These are phyloP conservation scores for Penicillium sp. DNA, from an alignment of 2,329 filamentous ascomycete genomes.

Conservation along the genomic window DNA sequence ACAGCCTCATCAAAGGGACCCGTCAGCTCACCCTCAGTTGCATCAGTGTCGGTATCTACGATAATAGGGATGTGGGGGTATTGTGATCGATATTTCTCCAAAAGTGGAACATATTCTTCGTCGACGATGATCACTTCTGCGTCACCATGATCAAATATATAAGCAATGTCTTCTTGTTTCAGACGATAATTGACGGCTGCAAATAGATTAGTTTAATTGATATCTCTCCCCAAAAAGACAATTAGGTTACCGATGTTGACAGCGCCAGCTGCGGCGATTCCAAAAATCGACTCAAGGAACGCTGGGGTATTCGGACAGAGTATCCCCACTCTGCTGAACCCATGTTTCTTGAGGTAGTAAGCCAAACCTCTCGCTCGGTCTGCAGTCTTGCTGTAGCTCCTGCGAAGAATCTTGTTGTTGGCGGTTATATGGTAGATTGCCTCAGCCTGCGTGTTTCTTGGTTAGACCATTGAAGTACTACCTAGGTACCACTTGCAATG, in stretches of 20 bases:
- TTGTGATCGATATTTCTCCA: constrained; percentile 63
- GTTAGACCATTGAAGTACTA: background rate
- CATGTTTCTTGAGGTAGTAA: constrained; percentile 77
- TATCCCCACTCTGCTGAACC: constrained; percentile 76
- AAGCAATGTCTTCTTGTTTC: constrained; percentile 80
- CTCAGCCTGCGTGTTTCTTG: constrained; percentile 53
- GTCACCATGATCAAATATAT: constrained; percentile 85
- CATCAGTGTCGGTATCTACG: constrained; percentile 82
- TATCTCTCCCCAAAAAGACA: constrained; percentile 30
- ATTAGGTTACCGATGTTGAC: constrained; percentile 62
- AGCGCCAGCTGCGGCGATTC: constrained; percentile 76
- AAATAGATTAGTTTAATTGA: background rate
- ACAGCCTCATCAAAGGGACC: constrained; percentile 84
- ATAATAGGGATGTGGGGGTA: constrained; percentile 69
- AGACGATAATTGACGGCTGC: constrained; percentile 68
- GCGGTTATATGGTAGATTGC: constrained; percentile 84
- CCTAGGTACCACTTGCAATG: background rate
- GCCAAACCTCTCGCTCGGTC: constrained; percentile 84
- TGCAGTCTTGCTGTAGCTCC: constrained; percentile 77
- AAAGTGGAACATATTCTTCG: constrained; percentile 69
- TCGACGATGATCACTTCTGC: constrained; percentile 88
- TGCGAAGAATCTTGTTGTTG: constrained; percentile 70
- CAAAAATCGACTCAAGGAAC: constrained; percentile 88
- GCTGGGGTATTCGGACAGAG: constrained; percentile 91
- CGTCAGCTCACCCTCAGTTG: constrained; percentile 67